Base-by-base conservation (phyloP, 2,329 filamentous ascomycete genomes). In the Ophiocordyceps camponoti-rufipedis region DNA sequence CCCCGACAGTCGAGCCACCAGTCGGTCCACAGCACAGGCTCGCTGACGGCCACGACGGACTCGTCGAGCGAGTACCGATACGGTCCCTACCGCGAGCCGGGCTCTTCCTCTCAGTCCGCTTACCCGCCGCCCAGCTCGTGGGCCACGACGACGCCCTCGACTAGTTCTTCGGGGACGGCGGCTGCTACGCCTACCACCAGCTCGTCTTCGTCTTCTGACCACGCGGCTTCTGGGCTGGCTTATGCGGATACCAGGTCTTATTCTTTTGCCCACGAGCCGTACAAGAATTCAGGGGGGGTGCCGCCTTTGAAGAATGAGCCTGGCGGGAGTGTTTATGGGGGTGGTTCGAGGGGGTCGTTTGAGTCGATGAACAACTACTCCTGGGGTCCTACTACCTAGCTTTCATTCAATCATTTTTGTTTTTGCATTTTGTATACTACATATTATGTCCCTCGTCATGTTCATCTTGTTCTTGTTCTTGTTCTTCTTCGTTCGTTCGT, bases 51-150 rank as follows among this genome's bases (percentile, higher is more conserved):
- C 54, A 46, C 46, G 23, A 23, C 23, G 44, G 72, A 74, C 39
- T 55, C 65, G 4, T 61, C 71, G 0, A 63, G 67, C 19, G 74
- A 78, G 53, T 78, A 78, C 54, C 68, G 74, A 45, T 78, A 77
- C 50, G 69, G 70, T 3, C 65, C 72, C 2, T 65, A 62, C 47
- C 19, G 43, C 14, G 35, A 16, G 13, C 14, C 14, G 4, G 14
- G 14, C 9, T 16, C 35, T 6, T 16, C 43, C 8, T 50, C 59
- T 7, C 56, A 58, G 14, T 41, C 43, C 47, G 75, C 75, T 52
- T 76, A 74, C 49, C 68, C 72, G 3, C 60, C 72, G 0, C 58
- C 68, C 12, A 65, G 60, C 28, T 67, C 68, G 9, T 75, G 72
- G 72, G 70, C 70, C 9, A 67, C 69, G 5, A 66, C 68, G 1